Evolutionary conservation across 164 flowering plant species (phyloP), one percentile per base, ranked within the genome.

Genomic region (Platanus orientalis): DNA sequence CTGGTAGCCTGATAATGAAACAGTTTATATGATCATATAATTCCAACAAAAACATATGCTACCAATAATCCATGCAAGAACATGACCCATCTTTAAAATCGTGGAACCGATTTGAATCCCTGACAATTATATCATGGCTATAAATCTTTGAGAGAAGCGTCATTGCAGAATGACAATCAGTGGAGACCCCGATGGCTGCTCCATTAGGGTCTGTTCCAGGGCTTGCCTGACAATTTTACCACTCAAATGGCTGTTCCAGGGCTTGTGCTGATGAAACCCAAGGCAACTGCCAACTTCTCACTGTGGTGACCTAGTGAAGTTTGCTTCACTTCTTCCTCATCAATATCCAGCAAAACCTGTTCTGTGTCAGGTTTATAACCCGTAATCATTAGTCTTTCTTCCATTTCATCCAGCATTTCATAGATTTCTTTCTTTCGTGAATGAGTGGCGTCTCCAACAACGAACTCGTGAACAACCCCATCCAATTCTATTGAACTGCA

Each of bases 101-200:
- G 48, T 59, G 62, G 32, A 59, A 59, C 23, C 62, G 20, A n/a
- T 59, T 59, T 26, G 62, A 59, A 44, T 59, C 62, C 29, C 62
- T 59, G 23, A 42, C 19, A 45, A 44, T 40, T 39, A 58, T 58
- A 1, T 40, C 61, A 25, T 40, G 61, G 47, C 30, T 9, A 9
- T 44, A 59, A 42, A 59, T 44, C 62, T 59, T 44, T 9, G 62
- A 59, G n/a, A 59, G 52, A 42, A 42, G 62, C 62, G 45, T 60
- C 53, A 60, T 60, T 16, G 48, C 54, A 60, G 54, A 45, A 60
- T 60, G 63, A 20, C 53, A 47, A 60, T 60, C 40, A 30, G 39
- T 29, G 19, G 54, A 60, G 19, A 60, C 63, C 1, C 54, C 39
- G 6, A 60, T 60, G 3, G 27, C 63, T 24, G 47, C 54, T 9